Conservation (phyloP, 2,329 filamentous ascomycete species). For the Trichoderma sp. region DNA sequence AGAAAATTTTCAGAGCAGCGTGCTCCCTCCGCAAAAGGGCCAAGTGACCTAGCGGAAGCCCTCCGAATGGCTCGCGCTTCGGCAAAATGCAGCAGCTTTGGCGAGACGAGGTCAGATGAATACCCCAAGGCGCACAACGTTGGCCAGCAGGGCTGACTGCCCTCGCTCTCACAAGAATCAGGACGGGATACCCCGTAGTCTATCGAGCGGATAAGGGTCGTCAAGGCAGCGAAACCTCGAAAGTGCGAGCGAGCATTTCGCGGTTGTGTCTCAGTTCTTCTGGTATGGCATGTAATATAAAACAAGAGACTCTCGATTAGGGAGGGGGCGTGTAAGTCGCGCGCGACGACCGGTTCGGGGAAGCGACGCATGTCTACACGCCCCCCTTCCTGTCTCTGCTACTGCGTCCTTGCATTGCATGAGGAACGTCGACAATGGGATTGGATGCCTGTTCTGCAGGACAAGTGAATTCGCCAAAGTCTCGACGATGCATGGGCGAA, state of each 20-base stretch:
- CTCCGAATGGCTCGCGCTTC: constrained; percentile 26
- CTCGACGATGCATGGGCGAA: neutral
- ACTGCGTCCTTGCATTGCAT: constrained; percentile 23
- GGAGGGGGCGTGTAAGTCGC: constrained; percentile 7
- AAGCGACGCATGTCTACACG: neutral
- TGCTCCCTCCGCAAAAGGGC: constrained; percentile 11
- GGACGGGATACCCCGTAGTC: neutral
- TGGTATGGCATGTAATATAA: constrained; percentile 24
- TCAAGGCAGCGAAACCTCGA: neutral
- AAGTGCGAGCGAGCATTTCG: constrained; percentile 12
- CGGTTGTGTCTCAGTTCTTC: constrained; percentile 14
- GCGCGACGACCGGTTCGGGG: constrained; percentile 14
- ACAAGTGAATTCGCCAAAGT: neutral
- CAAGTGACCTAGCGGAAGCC: constrained; percentile 22
- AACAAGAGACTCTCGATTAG: neutral
- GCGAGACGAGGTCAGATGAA: constrained; percentile 17
- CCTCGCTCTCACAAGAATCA: constrained; percentile 13
- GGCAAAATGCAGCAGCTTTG: constrained; percentile 14
- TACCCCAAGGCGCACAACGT: constrained; percentile 18
- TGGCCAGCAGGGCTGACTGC: constrained; percentile 15
- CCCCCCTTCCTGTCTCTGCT: constrained; percentile 16
- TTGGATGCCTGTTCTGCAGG: constrained; percentile 11
- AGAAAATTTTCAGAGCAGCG: constrained; percentile 20
- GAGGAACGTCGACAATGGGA: constrained; percentile 25
- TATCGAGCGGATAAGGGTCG: neutral